Percentiles rank a stretch among this genome's conserved stretches.
phyloP scores from a whole-genome alignment of 2,329 filamentous ascomycete genomes.

The Blastomyces emzantsi region DNA sequence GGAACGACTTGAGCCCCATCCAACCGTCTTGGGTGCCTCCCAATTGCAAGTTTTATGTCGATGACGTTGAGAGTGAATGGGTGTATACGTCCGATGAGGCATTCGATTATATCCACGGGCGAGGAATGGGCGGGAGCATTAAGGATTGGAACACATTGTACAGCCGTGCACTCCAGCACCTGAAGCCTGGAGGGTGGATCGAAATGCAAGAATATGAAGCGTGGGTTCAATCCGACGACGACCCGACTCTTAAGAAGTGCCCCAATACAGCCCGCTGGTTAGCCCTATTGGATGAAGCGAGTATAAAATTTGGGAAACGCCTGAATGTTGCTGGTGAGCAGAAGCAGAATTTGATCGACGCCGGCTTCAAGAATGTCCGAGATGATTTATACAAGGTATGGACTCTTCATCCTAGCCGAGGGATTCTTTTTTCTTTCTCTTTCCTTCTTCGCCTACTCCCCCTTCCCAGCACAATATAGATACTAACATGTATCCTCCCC shows the following conservation, averaged over 20 bases:
- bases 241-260: slow-evolving; percentile 12
- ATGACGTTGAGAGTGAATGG: slow-evolving; percentile 27
- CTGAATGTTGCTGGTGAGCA: slow-evolving; percentile 11
- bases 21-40: slow-evolving; percentile 28
- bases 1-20: slow-evolving; percentile 33
- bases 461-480: neutral
- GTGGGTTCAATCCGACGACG: slow-evolving; percentile 19
- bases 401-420: neutral
- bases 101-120: slow-evolving; percentile 27
- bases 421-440: neutral
- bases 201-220: slow-evolving; percentile 21
- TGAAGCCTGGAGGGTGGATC: slow-evolving; percentile 6
- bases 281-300: neutral
- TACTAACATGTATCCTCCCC: neutral
- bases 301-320: neutral
- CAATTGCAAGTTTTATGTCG: slow-evolving; percentile 26
- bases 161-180: slow-evolving; percentile 16
- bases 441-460: neutral
- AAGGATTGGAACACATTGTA: slow-evolving; percentile 17
- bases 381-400: slow-evolving; percentile 3
- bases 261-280: neutral
- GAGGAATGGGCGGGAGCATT: slow-evolving; percentile 22
- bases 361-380: slow-evolving; percentile 23
- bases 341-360: slow-evolving; percentile 22
- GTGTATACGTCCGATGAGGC: slow-evolving; percentile 17